Evolutionary conservation across 1,139 yeast species (phyloP).

Genomic region (Diutina sp.): DNA sequence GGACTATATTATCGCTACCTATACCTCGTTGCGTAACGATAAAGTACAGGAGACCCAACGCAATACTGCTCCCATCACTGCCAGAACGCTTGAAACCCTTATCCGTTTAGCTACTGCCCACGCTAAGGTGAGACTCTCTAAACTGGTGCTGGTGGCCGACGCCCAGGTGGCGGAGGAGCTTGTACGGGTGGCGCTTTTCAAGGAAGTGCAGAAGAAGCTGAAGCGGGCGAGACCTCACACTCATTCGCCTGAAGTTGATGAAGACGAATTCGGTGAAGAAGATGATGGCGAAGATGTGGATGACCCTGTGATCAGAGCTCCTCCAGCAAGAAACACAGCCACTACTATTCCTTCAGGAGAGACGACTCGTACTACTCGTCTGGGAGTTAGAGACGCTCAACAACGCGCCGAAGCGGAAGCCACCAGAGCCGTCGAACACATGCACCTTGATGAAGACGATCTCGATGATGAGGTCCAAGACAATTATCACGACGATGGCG

Average conservation of each 20-base stretch:
- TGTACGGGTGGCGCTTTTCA: slow-evolving; percentile 75
- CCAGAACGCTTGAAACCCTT: slow-evolving; percentile 92
- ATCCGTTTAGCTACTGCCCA: slow-evolving; percentile 95
- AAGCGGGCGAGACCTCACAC: slow-evolving; percentile 19
- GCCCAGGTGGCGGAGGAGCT: slow-evolving; percentile 81
- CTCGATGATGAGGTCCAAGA: background rate
- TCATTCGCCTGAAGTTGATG: slow-evolving; percentile 8
- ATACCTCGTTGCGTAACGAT: slow-evolving; percentile 64
- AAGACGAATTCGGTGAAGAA: slow-evolving; percentile 9
- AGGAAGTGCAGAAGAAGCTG: slow-evolving; percentile 42
- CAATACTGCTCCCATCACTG: slow-evolving; percentile 91
- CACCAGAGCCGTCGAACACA: slow-evolving; percentile 13
- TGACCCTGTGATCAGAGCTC: slow-evolving; percentile 4
- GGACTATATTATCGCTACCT: slow-evolving; percentile 67
- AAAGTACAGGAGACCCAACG: slow-evolving; percentile 61
- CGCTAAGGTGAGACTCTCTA: slow-evolving; percentile 83
- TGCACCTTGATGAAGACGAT: slow-evolving; percentile 8
- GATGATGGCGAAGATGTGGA: slow-evolving; percentile 7
- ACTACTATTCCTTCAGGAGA: background rate
- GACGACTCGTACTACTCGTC: slow-evolving; percentile 1
- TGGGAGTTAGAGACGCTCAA: slow-evolving; percentile 5
- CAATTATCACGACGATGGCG: slow-evolving; percentile 3
- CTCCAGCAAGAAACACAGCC: slow-evolving; percentile 8
- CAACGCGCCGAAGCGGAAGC: slow-evolving; percentile 10
- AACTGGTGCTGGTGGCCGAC: slow-evolving; percentile 61